Conservation (phyloP, 352 stramenopile species). For the Pythium graminicola region DNA sequence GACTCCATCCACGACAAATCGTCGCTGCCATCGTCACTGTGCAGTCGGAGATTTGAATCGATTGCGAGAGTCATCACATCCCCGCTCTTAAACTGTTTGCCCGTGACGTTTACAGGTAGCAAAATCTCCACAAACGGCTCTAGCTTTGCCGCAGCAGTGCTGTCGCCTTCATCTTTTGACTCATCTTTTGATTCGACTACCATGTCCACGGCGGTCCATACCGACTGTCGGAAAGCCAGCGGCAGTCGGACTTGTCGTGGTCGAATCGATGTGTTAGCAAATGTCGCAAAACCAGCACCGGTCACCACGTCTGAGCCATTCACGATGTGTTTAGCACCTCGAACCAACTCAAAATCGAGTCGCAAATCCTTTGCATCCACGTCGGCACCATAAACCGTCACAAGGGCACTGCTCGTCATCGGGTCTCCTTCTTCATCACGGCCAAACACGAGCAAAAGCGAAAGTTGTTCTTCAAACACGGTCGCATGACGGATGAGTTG, state of each 20-base stretch:
- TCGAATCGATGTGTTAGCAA: conserved; percentile 56
- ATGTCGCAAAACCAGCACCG: conserved; percentile 44
- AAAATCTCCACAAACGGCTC: conserved; percentile 45
- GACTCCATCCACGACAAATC: conserved; percentile 53
- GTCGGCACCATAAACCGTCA: conserved; percentile 44
- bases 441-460: conserved; percentile 74
- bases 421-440: conserved; percentile 46
- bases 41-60: conserved; percentile 41
- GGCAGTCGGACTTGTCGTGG: conserved; percentile 52
- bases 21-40: conserved; percentile 34
- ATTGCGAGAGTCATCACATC: conserved; percentile 50
- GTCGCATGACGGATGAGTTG: conserved; percentile 62
- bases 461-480: conserved; percentile 68
- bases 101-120: conserved; percentile 64
- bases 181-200: not conserved
- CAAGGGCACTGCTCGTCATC: conserved; percentile 49
- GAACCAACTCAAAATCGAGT: conserved; percentile 52
- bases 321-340: conserved; percentile 35
- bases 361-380: conserved; percentile 29
- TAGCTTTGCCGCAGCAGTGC: conserved; percentile 5
- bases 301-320: conserved; percentile 15
- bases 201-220: conserved; percentile 28
- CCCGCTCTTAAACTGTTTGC: conserved; percentile 46
- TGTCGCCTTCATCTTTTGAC: not conserved
- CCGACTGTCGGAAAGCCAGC: conserved; percentile 58